Evolutionary conservation across 805 yeast species (phyloP).

Genomic region (Yamadazyma philogaea): DNA sequence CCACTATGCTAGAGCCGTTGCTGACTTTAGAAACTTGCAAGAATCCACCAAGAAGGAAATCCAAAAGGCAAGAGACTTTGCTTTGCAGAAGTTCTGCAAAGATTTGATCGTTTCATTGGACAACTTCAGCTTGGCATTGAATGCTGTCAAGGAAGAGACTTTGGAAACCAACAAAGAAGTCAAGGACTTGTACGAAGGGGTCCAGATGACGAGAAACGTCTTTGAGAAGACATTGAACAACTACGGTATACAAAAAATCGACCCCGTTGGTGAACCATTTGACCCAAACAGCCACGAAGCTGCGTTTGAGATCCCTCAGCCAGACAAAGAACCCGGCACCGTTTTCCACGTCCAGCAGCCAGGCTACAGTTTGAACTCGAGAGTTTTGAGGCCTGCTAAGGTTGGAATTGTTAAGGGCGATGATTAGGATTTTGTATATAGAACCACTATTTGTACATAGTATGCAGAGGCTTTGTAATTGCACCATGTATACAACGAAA

Average conservation of each 20-base stretch:
- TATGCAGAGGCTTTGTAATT: neutral
- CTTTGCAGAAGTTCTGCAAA: constrained; percentile 86
- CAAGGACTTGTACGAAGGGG: constrained; percentile 79
- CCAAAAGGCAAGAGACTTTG: constrained; percentile 84
- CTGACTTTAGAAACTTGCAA: constrained; percentile 91
- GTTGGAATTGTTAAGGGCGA: constrained; percentile 82
- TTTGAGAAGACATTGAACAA: constrained; percentile 77
- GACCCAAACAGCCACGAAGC: constrained; percentile 95
- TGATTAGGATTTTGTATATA: constrained; percentile 4
- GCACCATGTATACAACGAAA: too few species aligned
- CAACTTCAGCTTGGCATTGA: constrained; percentile 83
- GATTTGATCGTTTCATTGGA: constrained; percentile 88
- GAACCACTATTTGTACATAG: constrained; percentile 3
- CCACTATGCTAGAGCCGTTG: constrained; percentile 75
- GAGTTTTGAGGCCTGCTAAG: constrained; percentile 93
- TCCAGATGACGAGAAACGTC: constrained; percentile 81
- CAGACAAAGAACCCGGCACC: constrained; percentile 88
- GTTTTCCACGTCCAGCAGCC: constrained; percentile 90
- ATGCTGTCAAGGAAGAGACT: constrained; percentile 64
- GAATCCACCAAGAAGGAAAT: constrained; percentile 85
- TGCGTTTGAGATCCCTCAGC: constrained; percentile 80
- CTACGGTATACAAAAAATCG: constrained; percentile 78
- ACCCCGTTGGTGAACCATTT: constrained; percentile 80
- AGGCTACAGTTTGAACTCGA: constrained; percentile 79
- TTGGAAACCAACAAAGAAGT: constrained; percentile 60